Base-by-base conservation (phyloP, 306 rosid species). In the Prunus mongolica region DNA sequence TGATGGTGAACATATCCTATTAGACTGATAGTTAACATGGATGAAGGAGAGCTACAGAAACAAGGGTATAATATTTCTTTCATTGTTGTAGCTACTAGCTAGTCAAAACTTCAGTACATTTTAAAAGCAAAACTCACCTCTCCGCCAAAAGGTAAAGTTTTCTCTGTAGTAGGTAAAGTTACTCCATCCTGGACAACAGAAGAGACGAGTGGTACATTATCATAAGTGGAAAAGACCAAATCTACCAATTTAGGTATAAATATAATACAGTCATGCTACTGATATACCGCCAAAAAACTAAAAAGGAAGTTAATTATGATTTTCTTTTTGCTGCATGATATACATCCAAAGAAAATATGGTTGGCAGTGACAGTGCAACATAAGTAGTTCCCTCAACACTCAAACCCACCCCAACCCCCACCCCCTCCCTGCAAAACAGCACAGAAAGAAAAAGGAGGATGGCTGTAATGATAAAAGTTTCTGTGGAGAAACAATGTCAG, bases 111-210 rank as follows among this genome's bases (percentile, higher is more conserved):
- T 63, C 22, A 69, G 19, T 67, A 41, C 65, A 64, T 74, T 47
- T 45, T 32, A 73, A 77, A 72, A 75, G 80, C n/a, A 62, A 79
- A 79, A 73, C 84, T 24, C 80, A 95, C 97, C 97, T 95, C 97
- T 72, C 98, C 98, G 20, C 98, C 98, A 82, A 89, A 95, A 80
- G 97, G 94, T 83, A 95, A 82, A 63, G 97, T 95, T 85, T 88
- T 95, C 65, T 68, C 89, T 46, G 96, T 95, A 69, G 81, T 71
- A 60, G 98, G 93, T 69, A 95, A 74, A 73, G 97, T 84, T 66
- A 89, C 97, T 84, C 98, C 98, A 67, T 95, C 97, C 96, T 95
- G 86, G 62, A 85, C 78, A 86, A 66, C 77, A 82, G 65, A 82
- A 73, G 22, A 25, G 46, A 82, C 60, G 62, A 74, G 22, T 27